Conservation (phyloP, 108 stramenopile species). For the Cyclotella baltica region DNA sequence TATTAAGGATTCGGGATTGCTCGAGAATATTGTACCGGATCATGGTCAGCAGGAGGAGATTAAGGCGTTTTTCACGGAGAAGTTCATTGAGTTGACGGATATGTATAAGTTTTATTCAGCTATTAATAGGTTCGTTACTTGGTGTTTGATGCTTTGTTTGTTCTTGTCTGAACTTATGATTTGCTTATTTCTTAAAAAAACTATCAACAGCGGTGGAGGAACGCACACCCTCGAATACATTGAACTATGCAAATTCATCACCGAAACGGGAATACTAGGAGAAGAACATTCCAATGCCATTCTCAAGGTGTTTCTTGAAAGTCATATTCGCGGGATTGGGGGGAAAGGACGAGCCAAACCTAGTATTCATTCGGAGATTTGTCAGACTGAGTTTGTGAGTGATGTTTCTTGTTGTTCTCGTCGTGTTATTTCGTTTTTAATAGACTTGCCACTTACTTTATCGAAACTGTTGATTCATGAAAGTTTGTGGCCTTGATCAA, state of each 20-base stretch:
- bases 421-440: not conserved
- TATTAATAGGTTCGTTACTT: too few species aligned
- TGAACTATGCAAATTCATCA: slow-evolving; percentile 36
- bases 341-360: slow-evolving; percentile 13
- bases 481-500: slow-evolving; percentile 27
- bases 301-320: slow-evolving; percentile 29
- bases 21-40: slow-evolving; percentile 30
- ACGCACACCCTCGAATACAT: slow-evolving; percentile 40
- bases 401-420: not conserved
- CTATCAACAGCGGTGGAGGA: slow-evolving; percentile 34
- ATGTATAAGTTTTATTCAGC: slow-evolving; percentile 30
- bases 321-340: slow-evolving; percentile 13
- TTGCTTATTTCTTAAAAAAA: not conserved
- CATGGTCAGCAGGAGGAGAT: slow-evolving; percentile 22
- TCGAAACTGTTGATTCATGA: not conserved
- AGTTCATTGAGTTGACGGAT: slow-evolving; percentile 26
- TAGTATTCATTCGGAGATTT: slow-evolving; percentile 28
- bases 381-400: slow-evolving; percentile 18
- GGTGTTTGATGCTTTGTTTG: too few species aligned
- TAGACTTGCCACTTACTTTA: not conserved
- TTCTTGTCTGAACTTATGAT: too few species aligned
- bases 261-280: slow-evolving; percentile 29
- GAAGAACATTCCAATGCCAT: slow-evolving; percentile 31
- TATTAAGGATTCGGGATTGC: slow-evolving; percentile 16
- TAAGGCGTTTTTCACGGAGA: slow-evolving; percentile 10